Base-by-base conservation (phyloP, 2,329 filamentous ascomycete species). In the Trematosphaeria pertusa region DNA sequence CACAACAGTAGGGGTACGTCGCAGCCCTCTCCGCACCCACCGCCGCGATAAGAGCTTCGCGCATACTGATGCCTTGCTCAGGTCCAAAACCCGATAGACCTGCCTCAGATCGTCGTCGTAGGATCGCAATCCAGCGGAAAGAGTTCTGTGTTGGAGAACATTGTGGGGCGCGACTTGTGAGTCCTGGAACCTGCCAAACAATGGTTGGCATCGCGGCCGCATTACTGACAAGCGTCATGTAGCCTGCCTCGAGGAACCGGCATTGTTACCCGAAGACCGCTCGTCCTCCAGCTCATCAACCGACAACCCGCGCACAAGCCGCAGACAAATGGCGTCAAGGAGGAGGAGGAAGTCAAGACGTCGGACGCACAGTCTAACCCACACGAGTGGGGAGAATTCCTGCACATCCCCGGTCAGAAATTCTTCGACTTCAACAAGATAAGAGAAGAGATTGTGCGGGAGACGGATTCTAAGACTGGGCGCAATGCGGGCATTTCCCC, bases 391-490 rank as follows among this genome's bases (percentile, higher is more conserved):
- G 94, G 93, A 79, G 94, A 99, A 80, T 99, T 99, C 76, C 81
- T 99, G 56, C 94, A 99, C 75, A 89, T 99, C 56, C 93, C 94
- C 15, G 94, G 92, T 63, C 90, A 97, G 76, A 97, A 97, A 76
- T 97, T 96, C 79, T 86, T 86, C 76, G 94, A 99, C 78, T 99
- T 99, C 79, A 89, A 91, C 80, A 96, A 97, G 81, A 96, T 99
- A 67, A 86, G 94, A 64, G 94, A 97, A 48, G 94, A 99, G 78
- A 99, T 99, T 71, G 88, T 93, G 59, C 87, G 90, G 65, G 94
- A 99, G 78, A 99, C 94, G 33, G 92, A 97, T 69, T 87, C 89
- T 62, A 97, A 99, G 80, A 96, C 96, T 60, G 94, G 94, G 58
- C 87, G 87, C 72, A 99, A 99, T 80, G 89, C 88, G 39, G 94